A percentile compares a stretch with the other conserved stretches of the same genome.
These are phyloP conservation scores for Trichosanthes cucumerina DNA, from an alignment of 306 rosid species.

Conservation along the genomic window DNA sequence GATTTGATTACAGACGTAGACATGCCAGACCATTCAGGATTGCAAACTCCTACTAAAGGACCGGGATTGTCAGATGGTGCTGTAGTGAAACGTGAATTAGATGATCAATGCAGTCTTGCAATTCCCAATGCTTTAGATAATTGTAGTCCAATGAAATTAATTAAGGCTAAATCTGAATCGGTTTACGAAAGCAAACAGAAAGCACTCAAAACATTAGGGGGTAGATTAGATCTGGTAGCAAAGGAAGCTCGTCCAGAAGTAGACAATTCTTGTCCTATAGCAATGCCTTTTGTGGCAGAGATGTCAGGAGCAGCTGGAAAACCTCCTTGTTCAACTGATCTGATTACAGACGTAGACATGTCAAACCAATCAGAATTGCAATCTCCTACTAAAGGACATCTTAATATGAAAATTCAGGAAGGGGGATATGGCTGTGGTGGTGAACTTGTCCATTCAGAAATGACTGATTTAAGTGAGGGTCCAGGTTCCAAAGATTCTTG, in stretches of 20 bases:
- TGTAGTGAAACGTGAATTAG: conserved; percentile 26
- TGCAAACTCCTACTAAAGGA: conserved; percentile 3
- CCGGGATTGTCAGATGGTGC: conserved; percentile 22
- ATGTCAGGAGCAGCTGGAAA: background rate
- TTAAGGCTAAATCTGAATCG: conserved; percentile 38
- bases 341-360: conserved; percentile 18
- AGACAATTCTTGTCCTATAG: conserved; percentile 18
- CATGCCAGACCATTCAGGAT: conserved; percentile 18
- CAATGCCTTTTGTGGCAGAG: conserved; percentile 14
- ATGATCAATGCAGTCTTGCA: conserved; percentile 23
- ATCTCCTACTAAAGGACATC: conserved; percentile 5
- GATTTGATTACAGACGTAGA: conserved; percentile 20
- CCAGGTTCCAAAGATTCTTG: conserved; percentile 18
- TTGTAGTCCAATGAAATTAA: conserved; percentile 16
- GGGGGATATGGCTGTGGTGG: conserved; percentile 21
- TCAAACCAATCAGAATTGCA: conserved; percentile 15
- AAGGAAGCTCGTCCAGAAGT: conserved; percentile 21
- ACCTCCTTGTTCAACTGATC: conserved; percentile 24
- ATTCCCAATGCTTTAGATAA: conserved; percentile 18
- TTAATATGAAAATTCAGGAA: conserved; percentile 12
- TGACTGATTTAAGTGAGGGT: conserved; percentile 17
- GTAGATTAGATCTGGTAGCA: conserved; percentile 19
- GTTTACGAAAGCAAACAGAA: conserved; percentile 20
- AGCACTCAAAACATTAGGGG: conserved; percentile 23
- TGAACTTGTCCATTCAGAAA: conserved; percentile 22